These are phyloP conservation scores for Aspergillus saccharolyticus DNA, from an alignment of 495 filamentous ascomycete species.

Conservation along the genomic window DNA sequence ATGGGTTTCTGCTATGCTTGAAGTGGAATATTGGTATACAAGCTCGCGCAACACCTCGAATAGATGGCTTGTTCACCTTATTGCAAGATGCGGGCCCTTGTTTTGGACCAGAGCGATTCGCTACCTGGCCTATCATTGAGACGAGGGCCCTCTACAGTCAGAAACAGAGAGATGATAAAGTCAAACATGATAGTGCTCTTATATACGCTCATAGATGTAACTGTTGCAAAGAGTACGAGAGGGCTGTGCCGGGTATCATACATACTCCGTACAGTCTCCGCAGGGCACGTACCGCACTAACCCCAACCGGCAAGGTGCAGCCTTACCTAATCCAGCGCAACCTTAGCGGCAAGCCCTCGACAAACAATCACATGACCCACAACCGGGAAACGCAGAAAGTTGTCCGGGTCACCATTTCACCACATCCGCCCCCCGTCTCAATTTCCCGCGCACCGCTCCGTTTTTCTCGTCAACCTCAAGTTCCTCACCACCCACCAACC, in stretches of 20 bases:
- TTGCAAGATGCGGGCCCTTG: too few relatives aligned
- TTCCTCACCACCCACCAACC: conserved; percentile 35
- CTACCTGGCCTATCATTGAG: too few relatives aligned
- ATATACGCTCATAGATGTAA: too few relatives aligned
- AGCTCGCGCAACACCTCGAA: too few relatives aligned
- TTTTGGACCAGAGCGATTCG: too few relatives aligned
- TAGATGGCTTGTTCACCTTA: too few relatives aligned
- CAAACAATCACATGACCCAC: conserved; percentile 50
- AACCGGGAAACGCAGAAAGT: conserved; percentile 30
- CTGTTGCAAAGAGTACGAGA: too few relatives aligned
- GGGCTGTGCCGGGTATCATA: too few relatives aligned
- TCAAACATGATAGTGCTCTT: too few relatives aligned
- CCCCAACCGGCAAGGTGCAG: conserved; percentile 23
- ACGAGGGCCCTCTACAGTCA: too few relatives aligned
- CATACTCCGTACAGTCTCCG: too few relatives aligned
- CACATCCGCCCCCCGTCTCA: conserved; percentile 15
- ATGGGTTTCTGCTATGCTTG: background rate
- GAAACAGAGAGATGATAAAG: too few relatives aligned
- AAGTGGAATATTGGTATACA: background rate
- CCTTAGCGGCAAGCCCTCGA: conserved; percentile 30
- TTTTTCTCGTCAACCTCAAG: conserved; percentile 36
- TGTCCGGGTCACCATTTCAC: conserved; percentile 17
- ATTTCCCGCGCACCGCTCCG: conserved; percentile 24
- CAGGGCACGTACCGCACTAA: background rate
- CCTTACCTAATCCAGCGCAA: background rate